Evolutionary conservation across 371 early-diverging fungal genomes (phyloP).

Genomic region (Lichtheimia ramosa): DNA sequence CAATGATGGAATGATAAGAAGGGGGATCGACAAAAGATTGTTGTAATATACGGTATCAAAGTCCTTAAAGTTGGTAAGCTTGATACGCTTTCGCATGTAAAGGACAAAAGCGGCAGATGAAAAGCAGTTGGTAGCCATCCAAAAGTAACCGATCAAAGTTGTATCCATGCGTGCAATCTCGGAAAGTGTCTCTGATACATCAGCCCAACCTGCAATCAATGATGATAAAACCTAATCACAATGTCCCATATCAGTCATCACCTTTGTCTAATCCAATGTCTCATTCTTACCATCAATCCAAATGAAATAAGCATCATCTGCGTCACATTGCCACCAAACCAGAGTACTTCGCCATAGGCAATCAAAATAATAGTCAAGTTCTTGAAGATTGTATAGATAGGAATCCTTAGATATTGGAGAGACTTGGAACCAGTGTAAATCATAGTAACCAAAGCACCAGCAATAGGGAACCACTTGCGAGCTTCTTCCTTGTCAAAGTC

Average conservation of each 20-base stretch:
- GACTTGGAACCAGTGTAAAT: slow-evolving; percentile 97
- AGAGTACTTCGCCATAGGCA: slow-evolving; percentile 91
- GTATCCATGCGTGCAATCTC: slow-evolving; percentile 22
- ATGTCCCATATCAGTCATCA: background rate
- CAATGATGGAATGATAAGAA: slow-evolving; percentile 76
- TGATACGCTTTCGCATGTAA: slow-evolving; percentile 87
- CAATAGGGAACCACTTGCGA: slow-evolving; percentile 87
- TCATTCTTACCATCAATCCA: slow-evolving; percentile 79
- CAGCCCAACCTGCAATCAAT: slow-evolving; percentile 84
- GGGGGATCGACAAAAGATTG: slow-evolving; percentile 88
- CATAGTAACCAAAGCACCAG: slow-evolving; percentile 89
- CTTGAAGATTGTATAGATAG: slow-evolving; percentile 98
- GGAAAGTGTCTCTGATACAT: slow-evolving; percentile 58
- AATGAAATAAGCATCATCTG: slow-evolving; percentile 84
- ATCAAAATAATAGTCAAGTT: slow-evolving; percentile 97
- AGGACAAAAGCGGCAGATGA: slow-evolving; percentile 91
- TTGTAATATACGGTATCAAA: slow-evolving; percentile 98
- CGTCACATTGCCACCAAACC: slow-evolving; percentile 81
- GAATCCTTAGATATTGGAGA: slow-evolving; percentile 89
- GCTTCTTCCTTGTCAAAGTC: slow-evolving; percentile 68
- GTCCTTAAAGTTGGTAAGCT: slow-evolving; percentile 84
- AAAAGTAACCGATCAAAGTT: slow-evolving; percentile 77
- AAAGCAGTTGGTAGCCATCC: slow-evolving; percentile 87
- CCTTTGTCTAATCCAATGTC: background rate
- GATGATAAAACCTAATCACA: slow-evolving; percentile 78